Evolutionary conservation across 305 asterid genomes (phyloP).

Genomic region (Fraxinus ornus): DNA sequence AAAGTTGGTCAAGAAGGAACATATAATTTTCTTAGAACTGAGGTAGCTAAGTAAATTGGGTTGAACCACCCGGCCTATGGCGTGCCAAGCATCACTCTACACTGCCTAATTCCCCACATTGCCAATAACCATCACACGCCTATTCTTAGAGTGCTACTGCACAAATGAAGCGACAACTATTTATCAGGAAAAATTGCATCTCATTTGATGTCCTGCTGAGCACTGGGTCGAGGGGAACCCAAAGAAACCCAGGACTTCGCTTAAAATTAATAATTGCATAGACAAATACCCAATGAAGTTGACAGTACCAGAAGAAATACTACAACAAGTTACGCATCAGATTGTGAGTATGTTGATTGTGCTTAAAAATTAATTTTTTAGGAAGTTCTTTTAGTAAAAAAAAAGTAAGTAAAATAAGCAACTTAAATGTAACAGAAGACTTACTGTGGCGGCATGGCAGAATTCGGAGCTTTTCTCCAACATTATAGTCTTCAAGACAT

Average conservation of each 20-base stretch:
- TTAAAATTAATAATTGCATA: neutral
- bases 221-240: neutral
- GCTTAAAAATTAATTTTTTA: neutral
- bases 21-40: neutral
- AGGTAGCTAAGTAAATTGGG: neutral
- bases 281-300: neutral
- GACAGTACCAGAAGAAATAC: neutral
- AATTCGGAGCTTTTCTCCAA: conserved; percentile 86
- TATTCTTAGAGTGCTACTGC: neutral
- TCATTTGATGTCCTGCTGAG: neutral
- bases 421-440: conserved; percentile 28
- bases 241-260: neutral
- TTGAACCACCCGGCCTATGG: neutral
- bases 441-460: conserved; percentile 94
- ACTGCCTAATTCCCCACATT: neutral
- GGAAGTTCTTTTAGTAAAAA: neutral
- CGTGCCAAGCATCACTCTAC: neutral
- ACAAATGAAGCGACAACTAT: neutral
- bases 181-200: neutral
- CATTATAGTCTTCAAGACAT: conserved; percentile 85
- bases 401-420: neutral
- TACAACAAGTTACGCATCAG: neutral
- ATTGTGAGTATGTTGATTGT: neutral
- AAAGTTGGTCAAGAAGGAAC: neutral
- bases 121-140: neutral